Evolutionary conservation across 345 rosid species (phyloP), one percentile per base, ranked within the genome.

Genomic region (Populus tremula): DNA sequence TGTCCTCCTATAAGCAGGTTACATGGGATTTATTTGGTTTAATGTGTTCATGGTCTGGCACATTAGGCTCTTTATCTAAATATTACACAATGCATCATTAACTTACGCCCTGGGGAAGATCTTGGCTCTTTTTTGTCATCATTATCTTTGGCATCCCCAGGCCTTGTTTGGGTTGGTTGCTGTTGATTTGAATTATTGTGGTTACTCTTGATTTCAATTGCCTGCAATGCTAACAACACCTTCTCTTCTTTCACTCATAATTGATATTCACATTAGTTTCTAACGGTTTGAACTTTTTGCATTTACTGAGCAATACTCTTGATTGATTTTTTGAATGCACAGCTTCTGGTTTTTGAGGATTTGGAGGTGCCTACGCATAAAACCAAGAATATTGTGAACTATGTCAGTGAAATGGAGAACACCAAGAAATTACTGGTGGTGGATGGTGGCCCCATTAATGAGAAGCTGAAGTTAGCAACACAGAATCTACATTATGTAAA

Each of bases 401-500:
- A 83, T 76, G 84, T 87, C 76, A 83, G 85, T 67, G 87, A 92
- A 83, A 88, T 91, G 96, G 95, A 92, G 77, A 84, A 88, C 74
- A 85, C 91, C 64, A 96, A 92, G 91, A 96, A 93, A 84, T 85
- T 90, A 47, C 91, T 96, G 81, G 61, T 91, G 67, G 94, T 91
- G 41, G 98, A 92, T 81, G 99, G 94, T 10, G 93, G 88, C 62
- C 81, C 88, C 33, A 89, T 96, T 67, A 82, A 88, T 77, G 99
- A 92, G 78, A 96, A 93, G 82, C 89, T 93, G 75, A 92, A 95
- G 91, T 85, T 83, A 79, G 99, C 98, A 27, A 88, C 99, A 2
- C 98, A 96, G 78, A 95, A 96, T 84, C 88, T 92, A 29, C 92
- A 93, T 82, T 93, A 93, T 74, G 93, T 87, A 82, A 92, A 92